Percentiles rank a stretch among this genome's conserved stretches.
phyloP scores from a whole-genome alignment of 768 basidiomycete species.

The Agaricus sinodeliciosus region DNA sequence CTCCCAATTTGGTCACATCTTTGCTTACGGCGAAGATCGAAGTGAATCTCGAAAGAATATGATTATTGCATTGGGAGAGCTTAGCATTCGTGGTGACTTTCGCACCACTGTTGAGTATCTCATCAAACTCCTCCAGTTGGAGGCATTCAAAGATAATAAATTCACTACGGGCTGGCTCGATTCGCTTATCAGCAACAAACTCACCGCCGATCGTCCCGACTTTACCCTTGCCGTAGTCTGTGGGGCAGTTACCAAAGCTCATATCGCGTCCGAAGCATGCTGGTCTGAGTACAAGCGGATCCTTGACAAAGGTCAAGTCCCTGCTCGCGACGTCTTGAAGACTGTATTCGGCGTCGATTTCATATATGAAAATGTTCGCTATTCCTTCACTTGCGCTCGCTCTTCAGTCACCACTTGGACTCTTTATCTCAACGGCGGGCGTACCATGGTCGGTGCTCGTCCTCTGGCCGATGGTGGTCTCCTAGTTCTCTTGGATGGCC shows the following conservation, averaged over 20 bases:
- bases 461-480: conserved; percentile 94
- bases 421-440: conserved; percentile 92
- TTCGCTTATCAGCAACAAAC: conserved; percentile 91
- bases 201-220: conserved; percentile 96
- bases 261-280: conserved; percentile 84
- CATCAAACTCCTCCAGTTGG: conserved; percentile 93
- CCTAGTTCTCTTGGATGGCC: conserved; percentile 84
- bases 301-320: conserved; percentile 97
- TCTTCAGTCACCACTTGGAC: conserved; percentile 89
- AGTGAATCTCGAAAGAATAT: conserved; percentile 96
- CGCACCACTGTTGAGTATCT: conserved; percentile 98
- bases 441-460: conserved; percentile 87
- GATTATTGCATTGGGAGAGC: conserved; percentile 97
- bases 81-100: conserved; percentile 98
- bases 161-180: conserved; percentile 99
- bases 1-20: conserved; percentile 99
- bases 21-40: conserved; percentile 96
- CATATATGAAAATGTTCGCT: conserved; percentile 93
- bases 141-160: conserved; percentile 94
- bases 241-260: conserved; percentile 93
- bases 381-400: conserved; percentile 91
- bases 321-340: conserved; percentile 88
- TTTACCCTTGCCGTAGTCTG: conserved; percentile 89
- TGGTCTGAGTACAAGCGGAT: conserved; percentile 91
- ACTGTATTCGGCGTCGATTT: conserved; percentile 97